These are phyloP conservation scores for Delonix regia DNA, from an alignment of 306 rosid genomes.

Conservation along the genomic window DNA sequence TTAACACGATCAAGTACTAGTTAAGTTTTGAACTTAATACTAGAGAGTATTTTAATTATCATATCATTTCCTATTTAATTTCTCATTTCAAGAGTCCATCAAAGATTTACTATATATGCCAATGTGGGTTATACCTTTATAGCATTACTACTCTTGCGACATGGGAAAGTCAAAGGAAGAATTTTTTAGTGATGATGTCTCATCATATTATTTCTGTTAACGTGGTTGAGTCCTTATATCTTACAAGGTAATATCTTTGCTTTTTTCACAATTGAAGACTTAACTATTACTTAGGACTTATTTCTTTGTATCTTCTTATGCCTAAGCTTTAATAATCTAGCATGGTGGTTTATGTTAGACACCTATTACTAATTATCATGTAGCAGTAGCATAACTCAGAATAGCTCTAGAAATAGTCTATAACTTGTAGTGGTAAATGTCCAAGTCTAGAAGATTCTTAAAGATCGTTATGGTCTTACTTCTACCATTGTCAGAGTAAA, in stretches of 20 bases:
- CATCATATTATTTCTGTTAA: constrained; percentile 87
- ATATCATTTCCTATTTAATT: constrained; percentile 39
- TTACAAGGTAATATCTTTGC: constrained; percentile 62
- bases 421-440: neutral
- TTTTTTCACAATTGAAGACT: constrained; percentile 9
- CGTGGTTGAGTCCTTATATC: constrained; percentile 75
- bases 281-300: neutral
- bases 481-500: constrained; percentile 13
- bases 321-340: constrained; percentile 26
- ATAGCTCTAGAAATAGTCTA: neutral
- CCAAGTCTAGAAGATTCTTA: neutral
- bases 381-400: neutral
- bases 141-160: constrained; percentile 85
- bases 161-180: constrained; percentile 98
- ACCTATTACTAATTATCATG: constrained; percentile 12
- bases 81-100: constrained; percentile 66
- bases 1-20: neutral
- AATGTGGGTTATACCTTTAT: constrained; percentile 91
- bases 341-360: constrained; percentile 9
- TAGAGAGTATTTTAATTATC: constrained; percentile 26
- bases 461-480: neutral
- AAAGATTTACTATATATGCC: constrained; percentile 77
- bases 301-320: constrained; percentile 22
- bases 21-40: constrained; percentile 24
- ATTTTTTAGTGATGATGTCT: constrained; percentile 94